Base-by-base conservation (phyloP, 177 flowering plant genomes). In the Vitis hybrid region DNA sequence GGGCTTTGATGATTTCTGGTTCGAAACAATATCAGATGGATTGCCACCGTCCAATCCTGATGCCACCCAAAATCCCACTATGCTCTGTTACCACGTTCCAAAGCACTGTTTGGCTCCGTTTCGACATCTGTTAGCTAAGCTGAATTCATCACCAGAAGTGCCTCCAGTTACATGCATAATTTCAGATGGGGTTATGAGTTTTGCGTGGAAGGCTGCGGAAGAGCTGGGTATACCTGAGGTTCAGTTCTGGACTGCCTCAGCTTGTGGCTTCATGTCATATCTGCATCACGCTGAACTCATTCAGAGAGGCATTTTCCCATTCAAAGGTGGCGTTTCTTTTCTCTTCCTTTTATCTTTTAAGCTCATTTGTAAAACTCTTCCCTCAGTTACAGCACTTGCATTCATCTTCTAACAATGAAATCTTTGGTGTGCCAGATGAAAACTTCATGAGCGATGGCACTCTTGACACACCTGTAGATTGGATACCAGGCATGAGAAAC, bases 231-330 rank as follows among this genome's bases (percentile, higher is more conserved):
- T 85, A 8, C 84, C 81, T 0, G 75, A 67, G 39, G 73, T 80
- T 23, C 70, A 56, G 23, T 79, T 81, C 54, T 83, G 79, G 82
- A 83, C 84, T 4, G 74, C 80, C 10, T 76, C 79, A 1, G 84
- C 84, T 60, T 78, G 81, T 64, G 72, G 80, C 30, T 63, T 81
- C 69, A 56, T 81, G 71, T 82, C 73, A 1, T 80, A 72, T 65
- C 30, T 76, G 49, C 72, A 78, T 0, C 79, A 39, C 30, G 54
- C 2, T 1, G 78, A 81, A 32, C 83, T 85, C 21, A 9, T 73
- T 3, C 39, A 70, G 21, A 76, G 76, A 71, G 85, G 80, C 18
- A 60, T 80, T 23, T 11, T 78, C 4, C 85, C 85, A 4, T 72
- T 78, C 61, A 81, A 84, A 78, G 82, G 83, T 83, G 68, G 0